A percentile compares a stretch with the other conserved stretches of the same genome.
Evolutionary conservation across 2,329 filamentous ascomycete genomes (phyloP).

Genomic region (Fusarium tricinctum): DNA sequence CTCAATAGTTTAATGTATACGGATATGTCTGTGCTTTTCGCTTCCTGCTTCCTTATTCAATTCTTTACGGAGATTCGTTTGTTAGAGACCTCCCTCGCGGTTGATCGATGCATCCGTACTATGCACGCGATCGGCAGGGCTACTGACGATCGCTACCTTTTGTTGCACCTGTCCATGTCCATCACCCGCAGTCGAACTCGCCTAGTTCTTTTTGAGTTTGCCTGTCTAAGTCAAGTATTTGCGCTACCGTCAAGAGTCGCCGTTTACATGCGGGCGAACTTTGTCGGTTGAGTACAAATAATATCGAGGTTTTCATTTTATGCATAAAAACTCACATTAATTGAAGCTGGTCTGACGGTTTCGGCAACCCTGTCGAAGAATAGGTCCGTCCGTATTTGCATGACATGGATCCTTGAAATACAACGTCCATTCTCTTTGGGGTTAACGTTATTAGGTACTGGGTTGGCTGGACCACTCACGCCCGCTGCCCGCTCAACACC

Average conservation of each 20-base stretch:
- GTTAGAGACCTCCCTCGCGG: slow-evolving; percentile 2
- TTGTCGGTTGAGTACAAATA: neutral
- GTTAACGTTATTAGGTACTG: neutral
- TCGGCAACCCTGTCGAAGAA: neutral
- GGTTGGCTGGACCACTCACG: slow-evolving; percentile 7
- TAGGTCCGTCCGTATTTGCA: slow-evolving; percentile 7
- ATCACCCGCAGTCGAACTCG: slow-evolving; percentile 39
- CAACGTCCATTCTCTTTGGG: slow-evolving; percentile 4
- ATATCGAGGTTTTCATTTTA: neutral
- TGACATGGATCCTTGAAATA: slow-evolving; percentile 10
- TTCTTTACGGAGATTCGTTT: neutral
- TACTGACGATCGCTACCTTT: slow-evolving; percentile 35
- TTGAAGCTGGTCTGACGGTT: neutral
- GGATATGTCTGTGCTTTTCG: slow-evolving; percentile 24
- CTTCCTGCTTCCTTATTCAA: neutral
- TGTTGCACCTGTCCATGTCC: slow-evolving; percentile 8
- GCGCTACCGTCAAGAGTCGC: slow-evolving; percentile 1
- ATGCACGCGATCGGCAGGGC: slow-evolving; percentile 31
- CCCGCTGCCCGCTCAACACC: neutral
- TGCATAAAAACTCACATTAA: neutral
- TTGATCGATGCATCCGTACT: slow-evolving; percentile 27
- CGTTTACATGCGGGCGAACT: slow-evolving; percentile 1
- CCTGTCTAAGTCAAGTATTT: slow-evolving; percentile 7
- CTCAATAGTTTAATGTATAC: neutral
- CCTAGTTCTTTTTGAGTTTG: slow-evolving; percentile 20